Evolutionary conservation across 768 basidiomycete genomes (phyloP).

Genomic region (Myochromella boudieri): DNA sequence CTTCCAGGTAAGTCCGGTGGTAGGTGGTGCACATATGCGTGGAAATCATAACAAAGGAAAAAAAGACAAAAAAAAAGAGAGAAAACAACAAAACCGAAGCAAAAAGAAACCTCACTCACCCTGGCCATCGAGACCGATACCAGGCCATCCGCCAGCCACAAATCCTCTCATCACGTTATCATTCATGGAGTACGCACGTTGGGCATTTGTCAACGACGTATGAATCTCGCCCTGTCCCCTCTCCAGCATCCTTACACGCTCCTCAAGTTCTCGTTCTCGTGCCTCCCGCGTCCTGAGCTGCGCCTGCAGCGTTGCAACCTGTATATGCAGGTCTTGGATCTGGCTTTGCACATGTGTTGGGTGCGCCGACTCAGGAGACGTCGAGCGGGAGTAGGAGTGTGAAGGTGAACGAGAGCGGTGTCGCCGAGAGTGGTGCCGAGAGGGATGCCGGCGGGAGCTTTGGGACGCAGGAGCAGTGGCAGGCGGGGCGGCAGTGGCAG

Average conservation of each 20-base stretch:
- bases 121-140: slow-evolving; percentile 45
- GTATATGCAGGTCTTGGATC: slow-evolving; percentile 12
- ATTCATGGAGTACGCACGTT: slow-evolving; percentile 73
- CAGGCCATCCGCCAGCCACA: slow-evolving; percentile 80
- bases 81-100: background rate
- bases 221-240: slow-evolving; percentile 37
- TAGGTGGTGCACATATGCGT: background rate
- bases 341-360: slow-evolving; percentile 11
- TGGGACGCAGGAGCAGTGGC: slow-evolving; percentile 18
- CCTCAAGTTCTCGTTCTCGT: slow-evolving; percentile 32
- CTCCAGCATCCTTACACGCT: slow-evolving; percentile 35
- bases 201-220: slow-evolving; percentile 37
- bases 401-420: slow-evolving; percentile 21
- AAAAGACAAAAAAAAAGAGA: slow-evolving; percentile 9
- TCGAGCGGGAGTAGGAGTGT: slow-evolving; percentile 23
- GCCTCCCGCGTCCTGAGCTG: slow-evolving; percentile 32
- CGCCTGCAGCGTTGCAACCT: slow-evolving; percentile 24
- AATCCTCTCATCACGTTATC: slow-evolving; percentile 81
- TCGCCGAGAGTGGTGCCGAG: slow-evolving; percentile 14
- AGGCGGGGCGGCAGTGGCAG: slow-evolving; percentile 19
- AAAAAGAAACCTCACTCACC: slow-evolving; percentile 15
- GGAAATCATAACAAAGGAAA: background rate
- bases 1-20: too few species aligned
- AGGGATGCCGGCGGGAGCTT: slow-evolving; percentile 25
- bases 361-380: slow-evolving; percentile 5